phyloP scores from a whole-genome alignment of 768 basidiomycete genomes.

The Hericium coralloides region DNA sequence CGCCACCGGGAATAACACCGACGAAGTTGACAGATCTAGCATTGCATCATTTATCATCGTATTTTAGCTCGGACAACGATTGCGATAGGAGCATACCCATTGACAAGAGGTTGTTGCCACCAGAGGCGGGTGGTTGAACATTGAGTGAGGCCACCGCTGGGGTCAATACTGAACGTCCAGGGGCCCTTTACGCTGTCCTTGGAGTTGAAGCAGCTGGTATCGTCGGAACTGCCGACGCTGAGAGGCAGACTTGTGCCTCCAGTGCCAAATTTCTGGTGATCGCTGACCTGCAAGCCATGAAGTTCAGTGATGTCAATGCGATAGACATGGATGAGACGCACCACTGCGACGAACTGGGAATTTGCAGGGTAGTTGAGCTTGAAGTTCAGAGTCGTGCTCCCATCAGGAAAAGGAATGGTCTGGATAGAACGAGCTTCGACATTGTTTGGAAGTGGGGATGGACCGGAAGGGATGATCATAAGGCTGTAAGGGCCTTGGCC shows the following conservation, averaged over 20 bases:
- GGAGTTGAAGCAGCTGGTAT: conserved; percentile 54
- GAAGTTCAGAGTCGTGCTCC: conserved; percentile 36
- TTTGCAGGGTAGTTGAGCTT: conserved; percentile 54
- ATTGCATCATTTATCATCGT: not conserved
- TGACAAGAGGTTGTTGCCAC: conserved; percentile 45
- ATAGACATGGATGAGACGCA: conserved; percentile 30
- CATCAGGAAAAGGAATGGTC: conserved; percentile 41
- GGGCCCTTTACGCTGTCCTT: conserved; percentile 35
- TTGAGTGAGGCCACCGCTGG: conserved; percentile 56
- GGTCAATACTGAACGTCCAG: conserved; percentile 55
- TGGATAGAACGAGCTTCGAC: conserved; percentile 57
- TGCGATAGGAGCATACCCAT: conserved; percentile 35
- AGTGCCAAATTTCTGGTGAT: conserved; percentile 50
- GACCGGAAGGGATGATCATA: conserved; percentile 59
- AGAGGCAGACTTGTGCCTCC: conserved; percentile 70
- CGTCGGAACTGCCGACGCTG: conserved; percentile 39
- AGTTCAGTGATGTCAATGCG: not conserved
- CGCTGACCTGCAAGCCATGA: conserved; percentile 39
- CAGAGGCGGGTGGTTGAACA: conserved; percentile 55
- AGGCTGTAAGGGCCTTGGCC: conserved; percentile 61
- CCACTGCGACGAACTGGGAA: conserved; percentile 71
- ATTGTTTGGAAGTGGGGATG: conserved; percentile 49
- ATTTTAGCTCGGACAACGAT: not conserved
- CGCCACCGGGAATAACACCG: conserved; percentile 73
- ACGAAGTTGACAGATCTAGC: conserved; percentile 50